phyloP scores from a whole-genome alignment of 306 rosid genomes.

The Begonia masoniana region DNA sequence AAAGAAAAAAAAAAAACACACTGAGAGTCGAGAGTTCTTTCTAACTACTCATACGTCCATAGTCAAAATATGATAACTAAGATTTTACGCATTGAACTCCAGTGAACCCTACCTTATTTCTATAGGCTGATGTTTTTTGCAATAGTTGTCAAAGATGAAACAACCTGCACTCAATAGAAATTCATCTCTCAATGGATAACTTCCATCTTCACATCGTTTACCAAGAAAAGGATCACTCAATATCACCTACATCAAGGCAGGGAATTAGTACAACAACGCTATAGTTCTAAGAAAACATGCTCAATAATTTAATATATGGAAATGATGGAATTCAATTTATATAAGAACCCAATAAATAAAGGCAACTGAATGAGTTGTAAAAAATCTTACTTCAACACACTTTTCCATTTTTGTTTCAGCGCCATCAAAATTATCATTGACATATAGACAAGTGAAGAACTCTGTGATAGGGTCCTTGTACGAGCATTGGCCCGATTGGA shows the following conservation, averaged over 20 bases:
- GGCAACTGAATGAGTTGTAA: constrained; percentile 3
- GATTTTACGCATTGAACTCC: too few relatives aligned
- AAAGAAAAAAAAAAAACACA: too few relatives aligned
- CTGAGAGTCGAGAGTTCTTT: too few relatives aligned
- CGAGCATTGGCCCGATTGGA: constrained; percentile 85
- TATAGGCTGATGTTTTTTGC: constrained; percentile 80
- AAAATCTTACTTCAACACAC: constrained; percentile 81
- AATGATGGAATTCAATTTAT: too few relatives aligned
- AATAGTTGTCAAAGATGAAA: constrained; percentile 91
- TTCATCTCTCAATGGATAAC: constrained; percentile 84
- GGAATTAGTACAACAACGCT: background rate
- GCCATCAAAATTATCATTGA: constrained; percentile 87
- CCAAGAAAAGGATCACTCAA: constrained; percentile 94
- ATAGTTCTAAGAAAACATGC: too few relatives aligned
- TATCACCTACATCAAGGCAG: constrained; percentile 51
- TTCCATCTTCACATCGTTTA: constrained; percentile 79
- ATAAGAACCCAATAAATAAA: background rate
- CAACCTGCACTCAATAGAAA: constrained; percentile 89
- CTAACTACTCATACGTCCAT: too few relatives aligned
- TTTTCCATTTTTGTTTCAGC: constrained; percentile 93
- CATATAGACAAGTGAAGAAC: constrained; percentile 78
- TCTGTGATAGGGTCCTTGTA: constrained; percentile 86
- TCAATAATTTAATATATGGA: too few relatives aligned
- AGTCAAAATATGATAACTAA: too few relatives aligned
- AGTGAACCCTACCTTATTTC: constrained; percentile 44